phyloP scores from a whole-genome alignment of 2,329 filamentous ascomycete species.

The Trichoderma harzianum region DNA sequence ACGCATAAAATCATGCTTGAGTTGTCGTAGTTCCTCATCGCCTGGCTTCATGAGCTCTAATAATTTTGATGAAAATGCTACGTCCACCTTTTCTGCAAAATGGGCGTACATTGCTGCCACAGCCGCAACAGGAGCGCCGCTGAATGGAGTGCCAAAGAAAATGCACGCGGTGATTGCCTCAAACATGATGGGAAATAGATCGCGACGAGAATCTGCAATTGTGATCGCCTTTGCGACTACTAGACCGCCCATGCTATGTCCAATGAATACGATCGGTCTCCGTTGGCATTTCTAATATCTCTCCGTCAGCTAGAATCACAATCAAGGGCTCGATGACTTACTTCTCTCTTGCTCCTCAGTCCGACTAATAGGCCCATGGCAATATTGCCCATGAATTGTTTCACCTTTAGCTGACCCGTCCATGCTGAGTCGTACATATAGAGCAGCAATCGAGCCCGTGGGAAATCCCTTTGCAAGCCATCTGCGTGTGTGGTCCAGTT shows the following conservation, averaged over 20 bases:
- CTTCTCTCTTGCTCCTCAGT: conserved; percentile 35
- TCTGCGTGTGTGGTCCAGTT: conserved; percentile 40
- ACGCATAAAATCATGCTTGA: conserved; percentile 39
- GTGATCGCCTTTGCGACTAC: conserved; percentile 39
- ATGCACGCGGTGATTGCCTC: conserved; percentile 39
- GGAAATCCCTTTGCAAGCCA: conserved; percentile 39
- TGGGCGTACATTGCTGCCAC: conserved; percentile 37
- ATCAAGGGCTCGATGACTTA: conserved; percentile 13
- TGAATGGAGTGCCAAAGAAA: conserved; percentile 43
- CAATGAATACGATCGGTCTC: conserved; percentile 40
- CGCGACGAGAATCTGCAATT: conserved; percentile 34
- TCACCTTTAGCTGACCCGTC: conserved; percentile 39
- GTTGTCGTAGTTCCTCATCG: conserved; percentile 36
- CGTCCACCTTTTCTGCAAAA: conserved; percentile 32
- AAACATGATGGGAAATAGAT: conserved; percentile 38
- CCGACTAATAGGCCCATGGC: conserved; percentile 36
- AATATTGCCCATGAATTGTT: conserved; percentile 39
- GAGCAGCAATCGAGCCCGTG: conserved; percentile 37
- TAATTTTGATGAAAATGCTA: conserved; percentile 35
- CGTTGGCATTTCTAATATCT: not conserved
- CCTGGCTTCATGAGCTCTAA: conserved; percentile 40
- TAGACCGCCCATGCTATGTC: conserved; percentile 44
- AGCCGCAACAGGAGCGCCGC: conserved; percentile 36
- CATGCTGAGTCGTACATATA: conserved; percentile 43
- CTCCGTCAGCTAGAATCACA: not conserved